phyloP scores from a whole-genome alignment of 129 eudicot species.

The Heracleum sosnowskyi region DNA sequence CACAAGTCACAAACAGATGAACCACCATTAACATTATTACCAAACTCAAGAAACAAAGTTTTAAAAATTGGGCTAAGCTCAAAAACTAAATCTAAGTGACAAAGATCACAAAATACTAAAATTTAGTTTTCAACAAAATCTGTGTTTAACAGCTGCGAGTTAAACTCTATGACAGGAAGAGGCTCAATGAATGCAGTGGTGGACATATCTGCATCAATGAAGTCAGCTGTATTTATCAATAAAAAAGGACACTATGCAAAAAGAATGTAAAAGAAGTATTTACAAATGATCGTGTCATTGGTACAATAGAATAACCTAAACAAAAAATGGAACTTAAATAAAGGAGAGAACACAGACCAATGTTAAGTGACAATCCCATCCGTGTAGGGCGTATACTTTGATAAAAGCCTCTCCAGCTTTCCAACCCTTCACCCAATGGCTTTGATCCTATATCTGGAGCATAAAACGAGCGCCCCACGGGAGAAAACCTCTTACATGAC shows the following conservation, averaged over 20 bases:
- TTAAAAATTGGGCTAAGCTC: slow-evolving; percentile 24
- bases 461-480: slow-evolving; percentile 87
- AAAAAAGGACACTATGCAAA: not conserved
- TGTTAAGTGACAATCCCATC: slow-evolving; percentile 87
- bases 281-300: not conserved
- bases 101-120: not conserved
- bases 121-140: not conserved
- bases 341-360: slow-evolving; percentile 26
- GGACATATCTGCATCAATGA: slow-evolving; percentile 68
- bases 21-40: slow-evolving; percentile 25
- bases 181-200: slow-evolving; percentile 95
- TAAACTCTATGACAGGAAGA: slow-evolving; percentile 79
- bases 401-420: slow-evolving; percentile 92
- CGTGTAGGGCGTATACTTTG: slow-evolving; percentile 93
- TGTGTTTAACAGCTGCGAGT: slow-evolving; percentile 61
- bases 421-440: slow-evolving; percentile 87
- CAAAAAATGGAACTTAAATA: not conserved
- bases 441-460: slow-evolving; percentile 59
- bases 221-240: not conserved
- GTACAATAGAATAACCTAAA: not conserved
- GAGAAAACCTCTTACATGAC: slow-evolving; percentile 40
- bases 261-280: not conserved
- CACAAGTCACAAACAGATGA: slow-evolving; percentile 81
- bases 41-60: slow-evolving; percentile 28
- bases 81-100: slow-evolving; percentile 20